phyloP scores from a whole-genome alignment of 331 rosid species.

The Rhamnella rubrinervis region DNA sequence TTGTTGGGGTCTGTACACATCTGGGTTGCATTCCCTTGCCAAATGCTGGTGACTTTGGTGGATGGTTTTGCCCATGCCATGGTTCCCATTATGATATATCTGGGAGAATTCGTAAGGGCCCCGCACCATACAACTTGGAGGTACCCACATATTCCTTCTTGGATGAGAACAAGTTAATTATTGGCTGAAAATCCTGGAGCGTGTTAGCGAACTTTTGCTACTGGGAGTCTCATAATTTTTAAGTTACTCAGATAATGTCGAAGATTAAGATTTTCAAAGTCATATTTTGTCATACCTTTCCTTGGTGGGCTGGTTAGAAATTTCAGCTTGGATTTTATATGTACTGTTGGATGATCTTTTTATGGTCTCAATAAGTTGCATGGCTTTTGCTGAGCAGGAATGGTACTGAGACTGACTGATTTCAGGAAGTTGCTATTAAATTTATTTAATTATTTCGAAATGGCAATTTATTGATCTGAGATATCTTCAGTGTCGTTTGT shows the following conservation, averaged over 20 bases:
- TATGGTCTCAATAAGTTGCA: conserved; percentile 24
- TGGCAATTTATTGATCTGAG: background rate
- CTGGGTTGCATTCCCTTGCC: conserved; percentile 55
- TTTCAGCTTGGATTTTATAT: conserved; percentile 31
- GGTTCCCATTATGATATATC: conserved; percentile 53
- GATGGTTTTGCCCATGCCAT: conserved; percentile 62
- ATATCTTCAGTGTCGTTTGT: no score
- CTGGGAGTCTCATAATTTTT: conserved; percentile 4
- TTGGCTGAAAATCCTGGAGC: conserved; percentile 30
- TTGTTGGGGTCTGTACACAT: conserved; percentile 48
- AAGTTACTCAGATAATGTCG: conserved; percentile 49
- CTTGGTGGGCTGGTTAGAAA: conserved; percentile 26
- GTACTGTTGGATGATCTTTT: conserved; percentile 23
- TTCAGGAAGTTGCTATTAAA: conserved; percentile 6
- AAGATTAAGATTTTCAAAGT: conserved; percentile 55
- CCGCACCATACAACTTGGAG: conserved; percentile 55
- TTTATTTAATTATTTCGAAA: background rate
- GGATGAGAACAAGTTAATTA: conserved; percentile 35
- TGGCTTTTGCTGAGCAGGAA: conserved; percentile 22
- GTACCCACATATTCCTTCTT: conserved; percentile 46
- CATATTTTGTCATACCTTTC: conserved; percentile 29
- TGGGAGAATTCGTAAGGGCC: conserved; percentile 52
- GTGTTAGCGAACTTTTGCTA: conserved; percentile 2
- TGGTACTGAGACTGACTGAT: conserved; percentile 2
- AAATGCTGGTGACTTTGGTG: conserved; percentile 51